Percentiles rank a stretch among this genome's conserved stretches.
Conservation (phyloP, 2,329 filamentous ascomycete species). For the Aspergillus novoparasiticus region DNA sequence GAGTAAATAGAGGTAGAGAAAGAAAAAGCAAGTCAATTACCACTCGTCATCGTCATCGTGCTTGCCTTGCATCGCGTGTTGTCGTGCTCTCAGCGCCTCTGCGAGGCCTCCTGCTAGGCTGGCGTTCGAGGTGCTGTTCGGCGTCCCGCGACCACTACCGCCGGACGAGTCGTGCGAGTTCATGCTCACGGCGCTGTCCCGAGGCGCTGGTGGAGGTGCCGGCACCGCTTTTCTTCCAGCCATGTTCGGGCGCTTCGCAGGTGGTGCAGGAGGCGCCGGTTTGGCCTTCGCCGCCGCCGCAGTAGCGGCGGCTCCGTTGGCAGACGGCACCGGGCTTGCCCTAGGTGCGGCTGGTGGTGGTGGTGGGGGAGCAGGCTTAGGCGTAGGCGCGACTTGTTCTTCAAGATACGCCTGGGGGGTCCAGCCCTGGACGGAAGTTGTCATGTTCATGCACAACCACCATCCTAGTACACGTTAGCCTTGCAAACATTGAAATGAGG, state of each 20-base stretch:
- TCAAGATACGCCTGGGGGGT: constrained; percentile 92
- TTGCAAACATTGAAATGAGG: not conserved
- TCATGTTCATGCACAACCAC: constrained; percentile 84
- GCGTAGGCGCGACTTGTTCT: constrained; percentile 62
- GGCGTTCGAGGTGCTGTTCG: constrained; percentile 57
- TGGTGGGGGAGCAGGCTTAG: constrained; percentile 61
- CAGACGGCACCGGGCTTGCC: constrained; percentile 65
- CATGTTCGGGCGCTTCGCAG: constrained; percentile 75
- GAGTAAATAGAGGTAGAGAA: constrained; percentile 11
- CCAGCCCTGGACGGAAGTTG: constrained; percentile 79
- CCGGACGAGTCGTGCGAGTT: constrained; percentile 54
- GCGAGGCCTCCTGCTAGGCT: constrained; percentile 74
- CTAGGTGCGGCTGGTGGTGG: constrained; percentile 51
- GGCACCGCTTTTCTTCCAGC: constrained; percentile 71
- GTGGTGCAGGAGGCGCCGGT: constrained; percentile 74
- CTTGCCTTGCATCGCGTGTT: constrained; percentile 73
- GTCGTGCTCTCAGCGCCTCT: constrained; percentile 74
- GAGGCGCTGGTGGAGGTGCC: constrained; percentile 63
- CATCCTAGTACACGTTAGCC: constrained; percentile 64
- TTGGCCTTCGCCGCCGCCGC: constrained; percentile 59
- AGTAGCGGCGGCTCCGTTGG: constrained; percentile 46
- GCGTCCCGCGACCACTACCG: constrained; percentile 70
- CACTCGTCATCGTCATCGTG: constrained; percentile 72
- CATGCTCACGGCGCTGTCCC: constrained; percentile 63
- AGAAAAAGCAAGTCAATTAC: constrained; percentile 44